phyloP scores from a whole-genome alignment of 306 rosid genomes.

The Mimosa bimucronata region DNA sequence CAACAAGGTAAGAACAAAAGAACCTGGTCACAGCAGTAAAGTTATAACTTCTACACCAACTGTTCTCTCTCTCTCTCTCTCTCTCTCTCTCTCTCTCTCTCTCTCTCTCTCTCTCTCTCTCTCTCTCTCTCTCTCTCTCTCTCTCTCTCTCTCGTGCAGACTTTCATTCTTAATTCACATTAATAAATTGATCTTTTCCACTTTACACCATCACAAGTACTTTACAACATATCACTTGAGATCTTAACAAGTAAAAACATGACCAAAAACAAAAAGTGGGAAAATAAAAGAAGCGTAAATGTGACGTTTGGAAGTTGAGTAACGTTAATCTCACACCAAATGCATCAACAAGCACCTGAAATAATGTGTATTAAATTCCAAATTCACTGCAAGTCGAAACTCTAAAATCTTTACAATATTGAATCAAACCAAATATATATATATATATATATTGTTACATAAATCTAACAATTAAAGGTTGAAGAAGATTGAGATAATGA shows the following conservation, averaged over 20 bases:
- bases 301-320: not conserved
- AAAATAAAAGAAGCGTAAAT: not conserved
- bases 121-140: no score
- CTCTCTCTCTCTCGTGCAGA: no score
- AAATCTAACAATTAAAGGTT: not conserved
- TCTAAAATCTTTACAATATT: not conserved
- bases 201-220: constrained; percentile 41
- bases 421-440: not conserved
- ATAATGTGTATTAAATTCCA: not conserved
- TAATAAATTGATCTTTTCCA: constrained; percentile 31
- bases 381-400: not conserved
- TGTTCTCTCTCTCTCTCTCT: not conserved
- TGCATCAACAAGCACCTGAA: not conserved
- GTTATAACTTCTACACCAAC: constrained; percentile 37
- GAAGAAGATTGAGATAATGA: not conserved
- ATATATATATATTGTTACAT: no score
- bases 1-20: constrained; percentile 41
- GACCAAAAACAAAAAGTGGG: not conserved
- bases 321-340: not conserved
- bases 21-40: constrained; percentile 48
- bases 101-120: no score
- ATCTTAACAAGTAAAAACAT: constrained; percentile 32
- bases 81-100: no score
- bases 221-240: constrained; percentile 26
- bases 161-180: constrained; percentile 32